Percentiles rank a stretch among this genome's conserved stretches.
phyloP scores from a whole-genome alignment of 495 filamentous ascomycete genomes.

The Aspergillus cavernicola region DNA sequence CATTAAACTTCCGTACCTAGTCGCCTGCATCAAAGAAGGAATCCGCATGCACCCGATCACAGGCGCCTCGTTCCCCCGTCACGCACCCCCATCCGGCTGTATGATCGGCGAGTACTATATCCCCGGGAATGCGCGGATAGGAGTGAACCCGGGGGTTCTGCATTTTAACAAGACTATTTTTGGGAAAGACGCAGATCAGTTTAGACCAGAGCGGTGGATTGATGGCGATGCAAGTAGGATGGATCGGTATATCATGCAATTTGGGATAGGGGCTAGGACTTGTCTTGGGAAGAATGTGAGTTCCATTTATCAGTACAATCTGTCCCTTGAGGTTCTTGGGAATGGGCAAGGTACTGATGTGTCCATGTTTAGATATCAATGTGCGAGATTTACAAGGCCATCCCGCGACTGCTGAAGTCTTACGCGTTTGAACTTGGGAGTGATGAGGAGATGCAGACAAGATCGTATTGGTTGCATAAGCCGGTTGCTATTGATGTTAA shows the following conservation, averaged over 20 bases:
- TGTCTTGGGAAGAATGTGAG: slow-evolving; percentile 8
- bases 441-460: neutral
- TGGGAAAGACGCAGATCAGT: slow-evolving; percentile 47
- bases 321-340: neutral
- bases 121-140: slow-evolving; percentile 20
- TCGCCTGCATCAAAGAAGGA: slow-evolving; percentile 36
- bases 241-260: slow-evolving; percentile 14
- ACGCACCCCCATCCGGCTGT: slow-evolving; percentile 15
- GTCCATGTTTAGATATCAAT: neutral
- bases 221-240: neutral
- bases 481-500: slow-evolving; percentile 1
- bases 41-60: slow-evolving; percentile 24
- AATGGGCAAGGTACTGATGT: too few species aligned
- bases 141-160: slow-evolving; percentile 27
- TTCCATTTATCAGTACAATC: neutral
- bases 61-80: slow-evolving; percentile 20
- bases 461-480: slow-evolving; percentile 4
- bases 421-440: neutral
- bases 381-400: slow-evolving; percentile 6
- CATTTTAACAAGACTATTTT: slow-evolving; percentile 38
- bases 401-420: neutral
- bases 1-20: slow-evolving; percentile 36
- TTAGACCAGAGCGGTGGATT: slow-evolving; percentile 51
- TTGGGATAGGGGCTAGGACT: neutral
- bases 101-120: slow-evolving; percentile 17